Evolutionary conservation across 805 yeast species (phyloP).

Genomic region (Pichia sporocuriosa): DNA sequence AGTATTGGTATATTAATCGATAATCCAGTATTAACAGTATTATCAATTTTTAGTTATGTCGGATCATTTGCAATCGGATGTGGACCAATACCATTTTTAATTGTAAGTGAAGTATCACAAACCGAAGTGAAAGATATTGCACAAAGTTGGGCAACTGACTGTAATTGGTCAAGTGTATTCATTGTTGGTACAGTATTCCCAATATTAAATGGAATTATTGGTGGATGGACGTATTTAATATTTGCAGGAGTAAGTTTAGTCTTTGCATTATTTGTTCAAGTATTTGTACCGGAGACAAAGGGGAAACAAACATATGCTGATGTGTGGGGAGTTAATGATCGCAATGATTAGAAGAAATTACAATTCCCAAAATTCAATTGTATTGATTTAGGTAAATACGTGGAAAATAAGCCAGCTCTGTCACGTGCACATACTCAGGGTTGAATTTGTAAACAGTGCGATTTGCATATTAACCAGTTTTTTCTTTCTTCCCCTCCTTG

Average conservation of each 20-base stretch:
- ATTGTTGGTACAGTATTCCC: conserved; percentile 79
- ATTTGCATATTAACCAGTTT: no score
- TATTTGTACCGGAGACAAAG: conserved; percentile 67
- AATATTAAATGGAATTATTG: conserved; percentile 51
- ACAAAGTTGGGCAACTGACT: conserved; percentile 85
- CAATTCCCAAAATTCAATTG: no score
- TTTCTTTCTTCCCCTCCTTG: no score
- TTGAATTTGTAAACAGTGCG: no score
- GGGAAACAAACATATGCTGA: conserved; percentile 55
- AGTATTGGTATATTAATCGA: conserved; percentile 55
- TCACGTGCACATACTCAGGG: conserved; percentile 11
- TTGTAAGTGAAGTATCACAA: conserved; percentile 86
- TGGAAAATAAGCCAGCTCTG: neutral
- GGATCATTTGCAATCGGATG: conserved; percentile 84
- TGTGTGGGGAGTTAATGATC: conserved; percentile 49
- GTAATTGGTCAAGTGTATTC: conserved; percentile 90
- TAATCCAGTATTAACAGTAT: conserved; percentile 44
- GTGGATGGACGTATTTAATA: conserved; percentile 71
- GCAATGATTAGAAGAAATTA: no score
- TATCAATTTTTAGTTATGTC: conserved; percentile 67
- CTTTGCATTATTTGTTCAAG: conserved; percentile 42
- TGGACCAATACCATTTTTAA: conserved; percentile 92
- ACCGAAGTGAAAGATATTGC: conserved; percentile 74
- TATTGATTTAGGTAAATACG: no score
- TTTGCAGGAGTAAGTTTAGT: conserved; percentile 55